Evolutionary conservation across 495 filamentous ascomycete species (phyloP), one percentile per base, ranked within the genome.

Genomic region (Platismatia glauca): DNA sequence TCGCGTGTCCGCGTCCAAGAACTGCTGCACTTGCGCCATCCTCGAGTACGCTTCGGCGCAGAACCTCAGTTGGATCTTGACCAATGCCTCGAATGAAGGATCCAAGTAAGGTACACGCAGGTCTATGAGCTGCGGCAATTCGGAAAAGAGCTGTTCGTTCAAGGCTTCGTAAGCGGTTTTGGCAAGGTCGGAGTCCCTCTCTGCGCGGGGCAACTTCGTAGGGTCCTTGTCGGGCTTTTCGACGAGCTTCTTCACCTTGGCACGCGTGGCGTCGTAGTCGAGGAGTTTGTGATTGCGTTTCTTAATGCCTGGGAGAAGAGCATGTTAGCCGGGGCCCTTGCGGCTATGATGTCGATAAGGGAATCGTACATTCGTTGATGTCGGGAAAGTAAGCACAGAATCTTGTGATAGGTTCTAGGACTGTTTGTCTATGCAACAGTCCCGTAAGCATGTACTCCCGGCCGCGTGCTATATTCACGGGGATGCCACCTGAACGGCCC

Each of bases 321-420:
- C 18, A 34, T 20, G 13, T 57, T 27, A 39, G 57, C 65, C 52
- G 57, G 59, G 33, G 24, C 12, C 12, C 35, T 16, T 5, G 31
- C 15, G 55, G 37, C 20, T 31, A 27, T 55, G 37, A 57, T 43
- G 1, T n/a, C 48, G 35, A 57, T 15, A 61, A 16, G 16, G 43
- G 31, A 35, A n/a, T 65, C 83, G 56, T 78, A 88, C 95, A 97
- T 77, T 96, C 91, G 74, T 98, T 98, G 66, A 97, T 92, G 72
- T 98, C 94, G 7, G 95, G 95, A 76, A 98, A 98, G 78, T 98
- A 98, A 60, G 91, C 90, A 73, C 94, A 97, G 78, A 97, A 98
- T 55, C 90, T 82, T 62, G 85, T 85, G 69, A 98, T 98, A 33
- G 94, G 94, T 62, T 98, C 94, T 11, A 98, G 79, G 29, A 98